Evolutionary conservation across 225 moss, liverwort and hornwort genomes (phyloP), one percentile per base, ranked within the genome.

Genomic region (Rhytidiadelphus loreus): DNA sequence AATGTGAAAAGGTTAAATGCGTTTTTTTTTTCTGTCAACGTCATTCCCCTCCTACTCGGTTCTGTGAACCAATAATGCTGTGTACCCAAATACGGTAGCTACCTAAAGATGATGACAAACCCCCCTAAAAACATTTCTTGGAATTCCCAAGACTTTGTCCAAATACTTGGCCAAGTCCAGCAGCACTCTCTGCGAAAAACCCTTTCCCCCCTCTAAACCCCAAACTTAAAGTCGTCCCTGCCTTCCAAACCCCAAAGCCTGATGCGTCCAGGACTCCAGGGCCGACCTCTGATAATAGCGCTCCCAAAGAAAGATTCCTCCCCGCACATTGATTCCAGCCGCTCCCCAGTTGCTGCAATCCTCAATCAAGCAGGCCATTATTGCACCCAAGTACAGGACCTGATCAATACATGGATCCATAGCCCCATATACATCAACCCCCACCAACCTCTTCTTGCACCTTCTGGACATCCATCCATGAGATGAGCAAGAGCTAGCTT

Each of bases 351-450:
- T 7, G 44, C 44, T 59, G 44, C 81, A 81, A 32, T 60, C 7
- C 44, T 48, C 87, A 88, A 88, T 88, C 88, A 88, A 63, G 53
- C 82, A 74, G 74, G 55, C 83, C 88, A 88, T 88, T 88, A 88
- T 88, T 88, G 88, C 75, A 55, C 55, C 25, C 74, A 64, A 26
- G 74, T 28, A 73, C 83, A 35, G 75, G 62, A 55, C 50, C 83
- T 83, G 82, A 82, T 74, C 62, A 88, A 23, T 81, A 53, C 52
- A 39, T 23, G 61, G 75, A 48, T 48, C 85, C 62, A 22, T 26
- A 50, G 62, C 64, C 79, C 68, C 80, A 57, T 79, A 79, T 68
- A 87, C 87, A 44, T 57, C 87, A 25, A 39, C 28, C n/a, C 56
- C 58, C 87, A 80, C 66, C 80, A 43, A 66, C 87, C 87, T 37